Evolutionary conservation across 2,329 filamentous ascomycete species (phyloP).

Genomic region (Colletotrichum orchidophilum): DNA sequence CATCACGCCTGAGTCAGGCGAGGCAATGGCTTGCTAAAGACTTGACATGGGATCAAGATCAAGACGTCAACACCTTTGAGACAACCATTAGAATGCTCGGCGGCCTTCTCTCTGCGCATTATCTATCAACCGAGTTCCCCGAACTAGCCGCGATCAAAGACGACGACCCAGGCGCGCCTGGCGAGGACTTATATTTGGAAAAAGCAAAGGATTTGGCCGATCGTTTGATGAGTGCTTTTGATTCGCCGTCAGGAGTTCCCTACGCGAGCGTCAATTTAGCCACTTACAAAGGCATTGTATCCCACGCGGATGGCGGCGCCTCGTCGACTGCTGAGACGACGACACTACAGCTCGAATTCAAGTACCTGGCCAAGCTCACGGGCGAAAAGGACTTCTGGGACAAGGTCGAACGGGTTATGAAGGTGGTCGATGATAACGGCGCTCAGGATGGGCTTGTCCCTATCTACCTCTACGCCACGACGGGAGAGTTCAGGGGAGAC

Average conservation of each 20-base stretch:
- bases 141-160: conserved; percentile 78
- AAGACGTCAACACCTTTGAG: conserved; percentile 97
- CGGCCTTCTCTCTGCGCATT: conserved; percentile 91
- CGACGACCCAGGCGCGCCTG: conserved; percentile 75
- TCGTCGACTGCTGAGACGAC: conserved; percentile 95
- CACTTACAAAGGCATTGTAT: conserved; percentile 77
- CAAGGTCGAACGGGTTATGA: conserved; percentile 88
- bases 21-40: conserved; percentile 87
- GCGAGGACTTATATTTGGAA: conserved; percentile 93
- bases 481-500: conserved; percentile 79
- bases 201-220: conserved; percentile 95
- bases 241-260: conserved; percentile 86
- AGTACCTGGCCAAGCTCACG: conserved; percentile 94
- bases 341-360: conserved; percentile 93
- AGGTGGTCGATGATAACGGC: conserved; percentile 86
- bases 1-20: conserved; percentile 82
- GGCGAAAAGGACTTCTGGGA: conserved; percentile 95
- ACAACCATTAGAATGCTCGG: conserved; percentile 98
- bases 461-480: conserved; percentile 86
- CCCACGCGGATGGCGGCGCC: conserved; percentile 85
- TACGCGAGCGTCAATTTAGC: conserved; percentile 91
- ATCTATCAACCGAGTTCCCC: conserved; percentile 86
- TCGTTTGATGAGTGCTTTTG: conserved; percentile 85
- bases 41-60: conserved; percentile 87
- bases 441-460: conserved; percentile 85